Conservation (phyloP, 495 filamentous ascomycete species). For the Penicillium maclennaniae region DNA sequence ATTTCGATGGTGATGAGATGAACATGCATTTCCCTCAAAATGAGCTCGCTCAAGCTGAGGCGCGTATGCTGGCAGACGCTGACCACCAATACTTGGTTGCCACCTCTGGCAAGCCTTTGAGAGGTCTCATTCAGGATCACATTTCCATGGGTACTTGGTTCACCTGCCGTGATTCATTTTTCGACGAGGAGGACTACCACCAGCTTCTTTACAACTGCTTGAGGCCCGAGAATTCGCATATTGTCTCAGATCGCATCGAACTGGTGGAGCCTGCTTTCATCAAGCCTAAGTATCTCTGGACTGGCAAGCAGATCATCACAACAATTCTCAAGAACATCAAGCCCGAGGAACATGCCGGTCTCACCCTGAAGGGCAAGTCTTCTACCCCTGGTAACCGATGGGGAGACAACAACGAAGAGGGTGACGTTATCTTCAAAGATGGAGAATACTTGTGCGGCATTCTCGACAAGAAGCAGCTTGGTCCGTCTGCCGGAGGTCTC, state of each 20-base stretch:
- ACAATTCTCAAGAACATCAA: slow-evolving; percentile 90
- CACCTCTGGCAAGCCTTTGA: slow-evolving; percentile 88
- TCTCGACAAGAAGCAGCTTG: slow-evolving; percentile 93
- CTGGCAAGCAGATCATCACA: slow-evolving; percentile 95
- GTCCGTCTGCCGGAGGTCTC: slow-evolving; percentile 79
- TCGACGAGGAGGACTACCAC: slow-evolving; percentile 82
- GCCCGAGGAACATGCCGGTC: slow-evolving; percentile 66
- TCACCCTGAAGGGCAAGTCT: slow-evolving; percentile 75
- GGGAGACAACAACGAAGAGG: slow-evolving; percentile 68
- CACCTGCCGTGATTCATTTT: slow-evolving; percentile 90
- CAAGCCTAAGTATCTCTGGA: slow-evolving; percentile 83
- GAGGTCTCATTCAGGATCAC: slow-evolving; percentile 98
- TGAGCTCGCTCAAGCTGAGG: slow-evolving; percentile 88
- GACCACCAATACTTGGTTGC: slow-evolving; percentile 95
- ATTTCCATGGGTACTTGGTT: slow-evolving; percentile 90
- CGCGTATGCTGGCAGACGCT: slow-evolving; percentile 86
- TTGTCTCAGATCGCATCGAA: slow-evolving; percentile 64
- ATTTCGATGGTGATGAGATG: slow-evolving; percentile 99
- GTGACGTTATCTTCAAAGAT: slow-evolving; percentile 75
- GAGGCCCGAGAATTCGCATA: slow-evolving; percentile 83
- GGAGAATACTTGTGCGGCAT: slow-evolving; percentile 88
- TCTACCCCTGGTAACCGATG: slow-evolving; percentile 73
- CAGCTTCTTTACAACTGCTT: slow-evolving; percentile 87
- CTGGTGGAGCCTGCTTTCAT: slow-evolving; percentile 75
- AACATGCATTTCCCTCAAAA: slow-evolving; percentile 99